Conservation (phyloP, 768 basidiomycete species). For the Auriscalpium microsporum region DNA sequence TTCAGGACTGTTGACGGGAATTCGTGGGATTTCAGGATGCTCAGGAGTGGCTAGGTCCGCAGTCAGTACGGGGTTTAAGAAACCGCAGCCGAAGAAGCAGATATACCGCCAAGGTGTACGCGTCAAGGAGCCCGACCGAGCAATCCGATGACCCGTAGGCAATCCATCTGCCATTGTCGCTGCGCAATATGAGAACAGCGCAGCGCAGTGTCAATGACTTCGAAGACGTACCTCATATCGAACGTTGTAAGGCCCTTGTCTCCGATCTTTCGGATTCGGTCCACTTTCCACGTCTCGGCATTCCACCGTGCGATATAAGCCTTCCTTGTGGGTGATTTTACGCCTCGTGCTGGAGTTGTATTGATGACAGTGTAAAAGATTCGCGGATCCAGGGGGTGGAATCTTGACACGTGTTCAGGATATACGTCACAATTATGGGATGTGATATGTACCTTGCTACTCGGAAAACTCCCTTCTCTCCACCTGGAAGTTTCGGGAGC, state of each 20-base stretch:
- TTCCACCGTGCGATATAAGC: slow-evolving; percentile 72
- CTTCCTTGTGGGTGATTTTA: slow-evolving; percentile 45
- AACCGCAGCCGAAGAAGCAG: neutral
- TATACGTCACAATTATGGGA: neutral
- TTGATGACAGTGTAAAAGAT: slow-evolving; percentile 69
- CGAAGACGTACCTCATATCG: slow-evolving; percentile 62
- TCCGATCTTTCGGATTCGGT: slow-evolving; percentile 62
- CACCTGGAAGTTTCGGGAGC: slow-evolving; percentile 7
- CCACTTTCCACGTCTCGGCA: slow-evolving; percentile 55
- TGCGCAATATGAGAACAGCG: slow-evolving; percentile 22
- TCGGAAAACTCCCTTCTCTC: slow-evolving; percentile 1
- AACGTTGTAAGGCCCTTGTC: slow-evolving; percentile 81
- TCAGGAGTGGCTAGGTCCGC: slow-evolving; percentile 62
- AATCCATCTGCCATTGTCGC: slow-evolving; percentile 71
- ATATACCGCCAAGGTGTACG: slow-evolving; percentile 60
- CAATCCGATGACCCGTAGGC: slow-evolving; percentile 86
- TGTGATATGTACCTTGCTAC: slow-evolving; percentile 3
- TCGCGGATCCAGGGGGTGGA: slow-evolving; percentile 42
- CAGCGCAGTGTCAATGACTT: neutral
- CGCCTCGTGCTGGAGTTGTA: slow-evolving; percentile 48
- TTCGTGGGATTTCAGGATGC: slow-evolving; percentile 90
- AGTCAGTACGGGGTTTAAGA: neutral
- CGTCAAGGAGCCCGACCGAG: slow-evolving; percentile 77
- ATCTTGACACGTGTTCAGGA: slow-evolving; percentile 32
- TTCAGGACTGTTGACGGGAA: slow-evolving; percentile 85